Evolutionary conservation across 2,329 filamentous ascomycete species (phyloP).

Genomic region (Emergomyces africanus): DNA sequence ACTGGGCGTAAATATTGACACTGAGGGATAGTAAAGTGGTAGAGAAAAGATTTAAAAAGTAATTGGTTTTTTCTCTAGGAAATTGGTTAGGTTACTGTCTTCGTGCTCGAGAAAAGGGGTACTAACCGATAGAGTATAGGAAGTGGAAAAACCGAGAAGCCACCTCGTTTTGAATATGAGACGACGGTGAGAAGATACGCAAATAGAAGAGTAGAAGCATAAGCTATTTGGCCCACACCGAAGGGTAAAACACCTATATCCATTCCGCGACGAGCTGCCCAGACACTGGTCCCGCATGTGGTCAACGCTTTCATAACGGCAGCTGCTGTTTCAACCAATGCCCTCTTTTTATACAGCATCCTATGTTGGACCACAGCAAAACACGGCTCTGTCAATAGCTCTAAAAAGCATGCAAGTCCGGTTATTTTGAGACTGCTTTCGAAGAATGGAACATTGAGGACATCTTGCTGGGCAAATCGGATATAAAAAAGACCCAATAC

Average conservation of each 20-base stretch:
- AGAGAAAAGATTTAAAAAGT: conserved; percentile 52
- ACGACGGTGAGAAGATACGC: conserved; percentile 57
- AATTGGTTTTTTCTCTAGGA: conserved; percentile 25
- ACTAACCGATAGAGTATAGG: conserved; percentile 33
- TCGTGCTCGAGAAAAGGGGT: neutral
- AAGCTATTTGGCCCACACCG: conserved; percentile 71
- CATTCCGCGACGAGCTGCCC: conserved; percentile 39
- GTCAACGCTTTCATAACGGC: conserved; percentile 64
- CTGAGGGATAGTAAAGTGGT: conserved; percentile 58
- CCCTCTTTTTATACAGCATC: conserved; percentile 66
- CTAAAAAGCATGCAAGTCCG: conserved; percentile 49
- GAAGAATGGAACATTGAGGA: conserved; percentile 51
- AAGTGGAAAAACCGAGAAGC: conserved; percentile 55
- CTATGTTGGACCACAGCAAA: conserved; percentile 80
- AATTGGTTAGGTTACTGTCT: conserved; percentile 7
- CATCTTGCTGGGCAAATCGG: conserved; percentile 37
- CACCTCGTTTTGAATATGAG: conserved; percentile 40
- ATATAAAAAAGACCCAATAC: conserved; percentile 57
- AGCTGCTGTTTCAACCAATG: conserved; percentile 68
- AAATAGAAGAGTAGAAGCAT: conserved; percentile 53
- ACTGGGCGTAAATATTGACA: conserved; percentile 75
- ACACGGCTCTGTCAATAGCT: conserved; percentile 74
- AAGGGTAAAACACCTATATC: conserved; percentile 74
- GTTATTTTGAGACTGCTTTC: conserved; percentile 41
- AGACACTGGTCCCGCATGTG: conserved; percentile 59